A percentile compares a stretch with the other conserved stretches of the same genome.
Evolutionary conservation across 2,329 filamentous ascomycete species (phyloP).

Genomic region (Nannizzia gypsea): DNA sequence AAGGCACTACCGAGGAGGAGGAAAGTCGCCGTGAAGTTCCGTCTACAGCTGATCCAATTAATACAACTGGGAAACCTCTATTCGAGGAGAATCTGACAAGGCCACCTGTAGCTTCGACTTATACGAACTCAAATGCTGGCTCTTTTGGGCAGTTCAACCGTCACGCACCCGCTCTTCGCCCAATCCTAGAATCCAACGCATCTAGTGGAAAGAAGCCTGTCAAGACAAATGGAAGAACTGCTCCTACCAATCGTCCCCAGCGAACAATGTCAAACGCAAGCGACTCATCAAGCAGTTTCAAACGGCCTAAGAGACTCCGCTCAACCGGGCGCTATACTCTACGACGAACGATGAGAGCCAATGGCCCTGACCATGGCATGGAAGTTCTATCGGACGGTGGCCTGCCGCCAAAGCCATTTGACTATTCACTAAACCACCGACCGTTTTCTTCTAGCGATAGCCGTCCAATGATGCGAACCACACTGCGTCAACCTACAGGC

Average conservation of each 20-base stretch:
- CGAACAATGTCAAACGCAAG: constrained; percentile 54
- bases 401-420: background rate
- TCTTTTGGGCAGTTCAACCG: background rate
- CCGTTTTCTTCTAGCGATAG: constrained; percentile 34
- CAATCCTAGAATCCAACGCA: background rate
- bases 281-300: constrained; percentile 66
- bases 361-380: constrained; percentile 23
- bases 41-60: background rate
- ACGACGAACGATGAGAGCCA: constrained; percentile 59
- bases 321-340: constrained; percentile 46
- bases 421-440: constrained; percentile 14
- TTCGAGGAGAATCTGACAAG: background rate
- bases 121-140: background rate
- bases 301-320: constrained; percentile 44
- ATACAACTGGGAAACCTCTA: background rate
- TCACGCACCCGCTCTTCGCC: background rate
- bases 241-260: constrained; percentile 23
- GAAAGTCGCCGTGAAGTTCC: background rate
- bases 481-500: constrained; percentile 38
- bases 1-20: background rate
- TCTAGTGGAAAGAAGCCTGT: background rate
- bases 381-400: constrained; percentile 1
- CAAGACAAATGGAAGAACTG: background rate
- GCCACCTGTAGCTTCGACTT: background rate
- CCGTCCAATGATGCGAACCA: constrained; percentile 34